phyloP scores from a whole-genome alignment of 257 asterid species.

The Gynochthodes officinalis region DNA sequence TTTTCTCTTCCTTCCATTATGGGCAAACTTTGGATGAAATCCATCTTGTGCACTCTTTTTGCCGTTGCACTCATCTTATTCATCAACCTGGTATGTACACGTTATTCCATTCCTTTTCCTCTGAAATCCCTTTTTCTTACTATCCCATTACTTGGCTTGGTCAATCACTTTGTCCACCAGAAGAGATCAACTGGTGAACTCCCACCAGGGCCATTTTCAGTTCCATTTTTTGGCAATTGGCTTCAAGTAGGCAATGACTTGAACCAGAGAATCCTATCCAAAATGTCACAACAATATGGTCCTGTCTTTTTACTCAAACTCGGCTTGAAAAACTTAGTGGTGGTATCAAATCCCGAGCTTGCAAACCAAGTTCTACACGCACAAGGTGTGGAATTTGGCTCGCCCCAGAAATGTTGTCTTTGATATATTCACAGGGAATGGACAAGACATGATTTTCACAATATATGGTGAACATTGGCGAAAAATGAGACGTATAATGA shows the following conservation, averaged over 20 bases:
- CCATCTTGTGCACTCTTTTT: slow-evolving; percentile 24
- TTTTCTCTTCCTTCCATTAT: slow-evolving; percentile 5
- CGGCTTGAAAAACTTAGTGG: slow-evolving; percentile 32
- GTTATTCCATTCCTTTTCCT: slow-evolving; percentile 16
- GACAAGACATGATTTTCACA: slow-evolving; percentile 53
- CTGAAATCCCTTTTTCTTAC: slow-evolving; percentile 17
- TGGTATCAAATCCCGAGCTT: slow-evolving; percentile 36
- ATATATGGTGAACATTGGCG: slow-evolving; percentile 54
- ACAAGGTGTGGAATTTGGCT: slow-evolving; percentile 42
- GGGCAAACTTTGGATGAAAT: slow-evolving; percentile 22
- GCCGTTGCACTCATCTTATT: slow-evolving; percentile 22
- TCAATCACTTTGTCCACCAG: slow-evolving; percentile 9
- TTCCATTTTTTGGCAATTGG: slow-evolving; percentile 45
- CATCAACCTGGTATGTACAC: slow-evolving; percentile 9
- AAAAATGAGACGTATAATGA: slow-evolving; percentile 46
- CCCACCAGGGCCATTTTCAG: slow-evolving; percentile 37
- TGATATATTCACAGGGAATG: slow-evolving; percentile 48
- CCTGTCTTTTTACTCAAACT: slow-evolving; percentile 36
- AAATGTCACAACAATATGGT: slow-evolving; percentile 34
- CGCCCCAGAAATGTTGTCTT: slow-evolving; percentile 43
- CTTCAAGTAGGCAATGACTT: slow-evolving; percentile 44
- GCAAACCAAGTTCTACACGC: slow-evolving; percentile 43
- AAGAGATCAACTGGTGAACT: slow-evolving; percentile 5
- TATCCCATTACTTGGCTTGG: slow-evolving; percentile 26
- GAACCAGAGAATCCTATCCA: slow-evolving; percentile 31